phyloP scores from a whole-genome alignment of 345 rosid species.

The Boechera retrofracta region DNA sequence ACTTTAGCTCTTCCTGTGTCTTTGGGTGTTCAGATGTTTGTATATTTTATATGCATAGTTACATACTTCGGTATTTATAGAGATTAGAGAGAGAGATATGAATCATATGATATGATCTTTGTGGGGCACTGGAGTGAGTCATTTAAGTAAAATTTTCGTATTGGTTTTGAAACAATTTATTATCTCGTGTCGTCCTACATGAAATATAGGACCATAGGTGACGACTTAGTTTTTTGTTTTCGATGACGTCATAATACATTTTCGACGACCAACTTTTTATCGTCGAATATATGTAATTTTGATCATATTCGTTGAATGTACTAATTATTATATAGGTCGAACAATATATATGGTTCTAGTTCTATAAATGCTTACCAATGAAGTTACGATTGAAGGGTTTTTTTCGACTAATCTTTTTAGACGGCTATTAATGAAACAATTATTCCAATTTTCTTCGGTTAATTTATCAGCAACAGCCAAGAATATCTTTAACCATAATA shows the following conservation, averaged over 20 bases:
- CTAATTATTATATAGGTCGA: not conserved
- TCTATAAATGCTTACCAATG: constrained; percentile 29
- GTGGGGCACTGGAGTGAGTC: constrained; percentile 27
- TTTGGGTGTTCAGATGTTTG: constrained; percentile 23
- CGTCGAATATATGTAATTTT: not conserved
- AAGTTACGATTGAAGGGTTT: not conserved
- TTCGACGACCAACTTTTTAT: not conserved
- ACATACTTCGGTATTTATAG: constrained; percentile 10
- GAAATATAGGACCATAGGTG: constrained; percentile 13
- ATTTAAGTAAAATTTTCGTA: not conserved
- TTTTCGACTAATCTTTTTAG: constrained; percentile 9
- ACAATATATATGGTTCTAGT: not conserved
- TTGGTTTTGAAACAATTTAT: constrained; percentile 1
- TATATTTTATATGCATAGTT: constrained; percentile 1
- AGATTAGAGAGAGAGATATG: not conserved
- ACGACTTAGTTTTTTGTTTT: constrained; percentile 19
- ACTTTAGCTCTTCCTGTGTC: constrained; percentile 17
- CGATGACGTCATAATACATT: constrained; percentile 18
- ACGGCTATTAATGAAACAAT: not conserved
- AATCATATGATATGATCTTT: constrained; percentile 9
- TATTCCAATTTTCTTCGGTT: not conserved
- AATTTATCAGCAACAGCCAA: not conserved
- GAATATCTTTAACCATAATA: not conserved
- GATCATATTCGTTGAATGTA: constrained; percentile 22
- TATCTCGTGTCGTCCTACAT: constrained; percentile 23